Base-by-base conservation (phyloP, 2,329 filamentous ascomycete genomes). In the Fusarium proliferatum region DNA sequence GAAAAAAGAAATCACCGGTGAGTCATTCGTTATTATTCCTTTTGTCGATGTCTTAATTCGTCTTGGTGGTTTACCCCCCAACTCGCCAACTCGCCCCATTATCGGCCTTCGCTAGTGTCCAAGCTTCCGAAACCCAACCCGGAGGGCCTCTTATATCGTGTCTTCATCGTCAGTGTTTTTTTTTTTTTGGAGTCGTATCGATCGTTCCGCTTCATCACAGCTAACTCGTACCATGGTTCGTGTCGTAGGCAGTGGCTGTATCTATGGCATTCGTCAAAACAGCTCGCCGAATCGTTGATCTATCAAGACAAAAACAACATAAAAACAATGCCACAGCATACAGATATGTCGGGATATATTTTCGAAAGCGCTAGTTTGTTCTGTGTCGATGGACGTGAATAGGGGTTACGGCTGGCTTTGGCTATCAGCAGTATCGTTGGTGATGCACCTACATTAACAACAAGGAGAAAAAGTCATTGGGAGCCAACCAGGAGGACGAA, bases 391-490 rank as follows among this genome's bases (percentile, higher is more conserved):
- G 46, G n/a, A 11, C 9, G 16, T 19, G n/a, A 39, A 69, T 65
- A 70, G 67, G 67, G 67, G 60, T 19, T 42, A 13, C 9, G 9
- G 41, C 16, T 55, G 53, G 55, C 33, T 34, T 33, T 38, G 30
- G 33, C 16, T 12, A 11, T 53, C 45, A 46, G 13, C 61, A 26
- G 28, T 23, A 26, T 16, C 34, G 23, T 43, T 28, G 41, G 48
- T 30, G 45, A 57, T 30, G n/a, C 38, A 34, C 15, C n/a, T 17
- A 43, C 33, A 36, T 51, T 10, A 30, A 16, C 13, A 43, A 34
- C 10, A n/a, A 39, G 15, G 15, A 53, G n/a, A 28, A 28, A 51
- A 17, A 33, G 3, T 15, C 34, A 12, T 4, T 19, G 8, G 9
- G 7, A 11, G 30, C 17, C 12, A 16, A 17, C 17, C 9, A 17